Evolutionary conservation across 2,329 filamentous ascomycete genomes (phyloP), one percentile per base, ranked within the genome.

Genomic region (Pseudohalonectria lignicola): DNA sequence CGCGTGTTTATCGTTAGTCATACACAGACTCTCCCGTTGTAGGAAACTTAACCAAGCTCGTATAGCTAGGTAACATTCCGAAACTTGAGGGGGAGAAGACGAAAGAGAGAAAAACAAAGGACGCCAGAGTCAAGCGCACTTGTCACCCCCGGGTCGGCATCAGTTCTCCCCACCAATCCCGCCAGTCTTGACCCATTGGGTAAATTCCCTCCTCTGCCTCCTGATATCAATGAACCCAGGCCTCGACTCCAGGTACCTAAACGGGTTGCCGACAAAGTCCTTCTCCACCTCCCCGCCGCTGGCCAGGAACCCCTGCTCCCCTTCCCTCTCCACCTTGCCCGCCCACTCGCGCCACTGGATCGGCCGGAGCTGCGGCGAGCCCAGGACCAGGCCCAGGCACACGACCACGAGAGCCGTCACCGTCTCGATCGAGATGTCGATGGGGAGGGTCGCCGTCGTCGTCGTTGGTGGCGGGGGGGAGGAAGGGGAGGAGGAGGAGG

Each of bases 401-500:
- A 94, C 71, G n/a, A 88, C 55, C 18, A 93, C 59, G 5, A 92
- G 80, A 2, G 87, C 84, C 31, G 83, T 58, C 13, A 96, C 67
- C 1, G 88, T 87, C 62, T 98, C 92, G 49, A 94, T 71, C 28
- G 79, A 76, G 50, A 98, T 93, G 53, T 98, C 92, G 44, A 84
- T 62, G 0, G 92, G 90, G 2, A 96, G 71, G 13, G 71, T 64
- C 41, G 60, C 53, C 37, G 58, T 47, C 4, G 69, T 57, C 19
- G 63, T 52, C 4, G 34, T 15, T 17, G 18, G 64, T 51, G 31
- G 67, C 56, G 21, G 36, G 65, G 62, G 31, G 6, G 35, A 6
- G 13, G 38, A 37, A 3, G 41, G 13, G 5, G 39, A 16, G 29
- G 26, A 30, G 6, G 31, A n/a, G 16, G 31, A 13, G 15, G 25